Percentiles rank a stretch among this genome's conserved stretches.
Conservation (phyloP, 2,329 filamentous ascomycete species). For the Phialophora chinensis region DNA sequence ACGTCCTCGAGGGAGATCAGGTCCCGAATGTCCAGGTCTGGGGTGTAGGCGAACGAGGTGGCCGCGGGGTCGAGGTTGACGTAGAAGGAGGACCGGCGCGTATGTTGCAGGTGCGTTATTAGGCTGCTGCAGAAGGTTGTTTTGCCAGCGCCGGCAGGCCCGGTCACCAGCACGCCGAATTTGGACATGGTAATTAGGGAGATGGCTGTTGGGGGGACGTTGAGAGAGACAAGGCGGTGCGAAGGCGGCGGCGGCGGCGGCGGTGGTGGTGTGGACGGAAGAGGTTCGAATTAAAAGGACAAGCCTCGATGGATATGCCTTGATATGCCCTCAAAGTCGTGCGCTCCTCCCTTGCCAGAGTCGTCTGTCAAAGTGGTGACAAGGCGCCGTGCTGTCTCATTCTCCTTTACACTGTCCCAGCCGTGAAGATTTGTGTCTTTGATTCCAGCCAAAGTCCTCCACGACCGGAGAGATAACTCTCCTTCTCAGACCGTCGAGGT, state of each 20-base stretch:
- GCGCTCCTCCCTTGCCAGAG: background rate
- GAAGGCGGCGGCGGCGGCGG: background rate
- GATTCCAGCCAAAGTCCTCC: background rate
- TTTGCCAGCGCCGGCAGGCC: conserved; percentile 94
- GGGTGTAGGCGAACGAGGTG: conserved; percentile 87
- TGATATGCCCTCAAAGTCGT: background rate
- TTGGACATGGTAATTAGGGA: conserved; percentile 72
- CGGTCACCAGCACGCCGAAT: conserved; percentile 94
- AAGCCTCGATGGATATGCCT: background rate
- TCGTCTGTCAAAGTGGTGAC: background rate
- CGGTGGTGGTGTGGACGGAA: background rate
- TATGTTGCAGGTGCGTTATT: conserved; percentile 89
- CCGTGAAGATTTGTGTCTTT: background rate
- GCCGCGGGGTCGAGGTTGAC: conserved; percentile 98
- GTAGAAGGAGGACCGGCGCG: conserved; percentile 93
- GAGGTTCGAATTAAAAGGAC: too few relatives aligned
- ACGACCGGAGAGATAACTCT: background rate
- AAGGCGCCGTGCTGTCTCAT: background rate
- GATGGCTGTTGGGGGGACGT: background rate
- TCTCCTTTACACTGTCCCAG: background rate
- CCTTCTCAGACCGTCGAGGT: background rate
- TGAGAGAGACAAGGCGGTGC: background rate
- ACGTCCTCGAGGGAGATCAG: conserved; percentile 92
- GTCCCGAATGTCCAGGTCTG: conserved; percentile 94
- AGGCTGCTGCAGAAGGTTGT: conserved; percentile 94